phyloP scores from a whole-genome alignment of 805 yeast genomes.

The Torulaspora indica region DNA sequence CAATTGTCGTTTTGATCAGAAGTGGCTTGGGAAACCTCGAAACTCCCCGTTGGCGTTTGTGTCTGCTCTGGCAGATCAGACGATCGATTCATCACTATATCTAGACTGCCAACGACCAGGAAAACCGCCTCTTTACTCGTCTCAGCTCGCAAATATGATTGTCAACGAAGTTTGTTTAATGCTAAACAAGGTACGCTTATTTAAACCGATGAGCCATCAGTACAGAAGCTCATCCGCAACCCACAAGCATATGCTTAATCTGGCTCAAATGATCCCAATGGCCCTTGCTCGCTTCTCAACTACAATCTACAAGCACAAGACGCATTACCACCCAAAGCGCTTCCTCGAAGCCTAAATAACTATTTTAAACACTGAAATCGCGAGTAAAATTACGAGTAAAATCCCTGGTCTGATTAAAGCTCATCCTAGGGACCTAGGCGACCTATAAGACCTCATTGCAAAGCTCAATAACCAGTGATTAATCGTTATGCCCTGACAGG shows the following conservation, averaged over 20 bases:
- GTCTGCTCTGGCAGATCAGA: conserved; percentile 2
- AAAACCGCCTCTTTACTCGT: neutral
- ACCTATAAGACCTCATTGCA: too few relatives aligned
- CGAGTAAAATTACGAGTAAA: too few relatives aligned
- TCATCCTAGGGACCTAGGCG: too few relatives aligned
- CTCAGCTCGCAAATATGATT: too few relatives aligned
- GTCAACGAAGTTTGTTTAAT: neutral
- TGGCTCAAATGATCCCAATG: neutral
- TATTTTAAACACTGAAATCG: too few relatives aligned
- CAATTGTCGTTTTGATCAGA: neutral
- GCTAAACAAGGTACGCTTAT: neutral
- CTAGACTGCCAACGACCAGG: neutral
- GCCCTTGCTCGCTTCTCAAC: neutral
- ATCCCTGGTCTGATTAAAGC: too few relatives aligned
- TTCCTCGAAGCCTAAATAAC: too few relatives aligned
- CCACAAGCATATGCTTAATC: neutral
- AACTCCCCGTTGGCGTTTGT: neutral
- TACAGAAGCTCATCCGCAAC: neutral
- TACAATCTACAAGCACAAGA: too few relatives aligned
- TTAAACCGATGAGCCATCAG: neutral
- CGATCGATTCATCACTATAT: conserved; percentile 1
- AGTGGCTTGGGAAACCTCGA: conserved; percentile 2
- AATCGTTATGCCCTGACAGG: neutral
- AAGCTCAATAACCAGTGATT: neutral
- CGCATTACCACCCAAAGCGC: too few relatives aligned